Conservation (phyloP, 1,139 yeast genomes). For the Taphrina pruni region DNA sequence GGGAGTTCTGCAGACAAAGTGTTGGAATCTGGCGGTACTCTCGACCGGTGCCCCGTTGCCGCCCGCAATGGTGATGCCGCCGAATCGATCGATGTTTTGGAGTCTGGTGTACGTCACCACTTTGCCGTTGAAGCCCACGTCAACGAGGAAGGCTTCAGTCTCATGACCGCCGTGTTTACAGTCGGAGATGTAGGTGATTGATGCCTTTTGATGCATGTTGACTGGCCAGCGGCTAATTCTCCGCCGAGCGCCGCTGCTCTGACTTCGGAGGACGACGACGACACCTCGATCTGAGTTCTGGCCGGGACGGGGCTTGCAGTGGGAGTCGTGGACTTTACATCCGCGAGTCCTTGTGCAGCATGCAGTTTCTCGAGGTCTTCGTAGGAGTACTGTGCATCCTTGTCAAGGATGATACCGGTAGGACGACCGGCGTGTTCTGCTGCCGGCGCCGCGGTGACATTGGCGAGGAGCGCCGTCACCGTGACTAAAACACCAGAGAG, state of each 20-base stretch:
- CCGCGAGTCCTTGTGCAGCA: neutral
- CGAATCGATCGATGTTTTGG: neutral
- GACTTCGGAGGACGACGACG: too few relatives aligned
- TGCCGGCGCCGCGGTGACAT: too few relatives aligned
- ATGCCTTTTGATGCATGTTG: neutral
- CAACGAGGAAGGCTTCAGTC: neutral
- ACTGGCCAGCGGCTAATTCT: neutral
- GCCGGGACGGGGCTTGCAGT: too few relatives aligned
- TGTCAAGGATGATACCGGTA: neutral
- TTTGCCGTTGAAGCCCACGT: neutral
- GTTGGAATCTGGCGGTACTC: neutral
- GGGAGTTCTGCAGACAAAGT: neutral
- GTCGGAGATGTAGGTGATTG: neutral
- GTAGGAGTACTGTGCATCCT: neutral
- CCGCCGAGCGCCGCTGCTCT: too few relatives aligned
- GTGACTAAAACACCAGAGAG: too few relatives aligned
- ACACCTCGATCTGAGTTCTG: too few relatives aligned
- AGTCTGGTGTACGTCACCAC: neutral
- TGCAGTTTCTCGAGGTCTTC: neutral
- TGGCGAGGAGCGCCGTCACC: too few relatives aligned
- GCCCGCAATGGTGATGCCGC: neutral
- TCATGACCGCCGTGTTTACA: neutral
- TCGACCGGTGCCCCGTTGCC: neutral
- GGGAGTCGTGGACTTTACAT: neutral
- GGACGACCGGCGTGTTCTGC: too few relatives aligned